Conservation (phyloP, 2,329 filamentous ascomycete species). For the Botrytis squamosa region DNA sequence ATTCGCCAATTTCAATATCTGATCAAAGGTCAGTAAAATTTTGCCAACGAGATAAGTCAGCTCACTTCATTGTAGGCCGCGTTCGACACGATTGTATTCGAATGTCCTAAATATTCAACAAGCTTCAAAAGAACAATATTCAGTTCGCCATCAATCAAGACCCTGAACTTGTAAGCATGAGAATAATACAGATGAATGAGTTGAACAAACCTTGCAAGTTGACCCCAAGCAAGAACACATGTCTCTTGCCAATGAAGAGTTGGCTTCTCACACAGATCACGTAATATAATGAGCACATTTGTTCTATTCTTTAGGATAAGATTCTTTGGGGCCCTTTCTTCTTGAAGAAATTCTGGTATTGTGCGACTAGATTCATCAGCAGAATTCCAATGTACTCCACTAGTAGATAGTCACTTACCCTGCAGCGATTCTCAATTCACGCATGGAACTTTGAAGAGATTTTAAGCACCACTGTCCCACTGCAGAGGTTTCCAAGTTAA, state of each 20-base stretch:
- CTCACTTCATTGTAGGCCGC: constrained; percentile 79
- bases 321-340: constrained; percentile 39
- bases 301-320: constrained; percentile 64
- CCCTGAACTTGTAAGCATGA: constrained; percentile 43
- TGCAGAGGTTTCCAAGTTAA: constrained; percentile 65
- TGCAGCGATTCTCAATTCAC: constrained; percentile 81
- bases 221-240: constrained; percentile 81
- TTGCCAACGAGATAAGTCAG: neutral
- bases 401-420: constrained; percentile 47
- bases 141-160: constrained; percentile 76
- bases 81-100: constrained; percentile 74
- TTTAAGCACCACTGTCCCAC: constrained; percentile 80
- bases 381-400: neutral
- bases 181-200: neutral
- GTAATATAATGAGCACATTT: constrained; percentile 68
- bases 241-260: constrained; percentile 73
- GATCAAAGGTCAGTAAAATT: neutral
- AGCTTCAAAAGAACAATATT: constrained; percentile 82
- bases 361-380: constrained; percentile 51
- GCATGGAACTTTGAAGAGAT: constrained; percentile 76
- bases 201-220: constrained; percentile 64
- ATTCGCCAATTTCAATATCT: constrained; percentile 71
- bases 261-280: constrained; percentile 68
- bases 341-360: constrained; percentile 63
- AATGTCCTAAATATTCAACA: constrained; percentile 82